Evolutionary conservation across 345 rosid genomes (phyloP).

Genomic region (Citrus maxima): DNA sequence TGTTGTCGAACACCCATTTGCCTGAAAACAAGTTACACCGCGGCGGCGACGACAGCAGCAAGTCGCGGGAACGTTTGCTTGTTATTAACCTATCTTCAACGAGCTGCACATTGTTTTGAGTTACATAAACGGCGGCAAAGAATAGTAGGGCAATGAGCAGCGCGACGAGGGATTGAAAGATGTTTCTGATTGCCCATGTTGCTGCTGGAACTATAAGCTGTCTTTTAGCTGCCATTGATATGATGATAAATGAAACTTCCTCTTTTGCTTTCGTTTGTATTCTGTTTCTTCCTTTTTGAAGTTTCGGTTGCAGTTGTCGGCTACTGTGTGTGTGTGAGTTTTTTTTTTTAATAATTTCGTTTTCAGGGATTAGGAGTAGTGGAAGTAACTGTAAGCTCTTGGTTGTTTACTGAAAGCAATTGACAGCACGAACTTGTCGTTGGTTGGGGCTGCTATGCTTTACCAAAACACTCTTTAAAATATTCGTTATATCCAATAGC

Average conservation of each 20-base stretch:
- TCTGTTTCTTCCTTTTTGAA: conserved; percentile 19
- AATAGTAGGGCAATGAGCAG: conserved; percentile 64
- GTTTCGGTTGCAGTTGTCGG: conserved; percentile 24
- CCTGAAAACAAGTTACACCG: conserved; percentile 73
- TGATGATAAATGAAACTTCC: not conserved
- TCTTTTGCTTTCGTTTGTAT: not conserved
- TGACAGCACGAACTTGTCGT: not conserved
- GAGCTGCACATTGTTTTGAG: conserved; percentile 26
- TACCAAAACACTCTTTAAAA: conserved; percentile 20
- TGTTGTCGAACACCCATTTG: conserved; percentile 72
- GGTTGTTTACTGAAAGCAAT: conserved; percentile 35
- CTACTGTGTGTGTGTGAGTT: not conserved
- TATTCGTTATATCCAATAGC: not conserved
- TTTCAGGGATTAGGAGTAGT: conserved; percentile 16
- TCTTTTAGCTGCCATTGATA: conserved; percentile 35
- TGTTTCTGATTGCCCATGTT: conserved; percentile 46
- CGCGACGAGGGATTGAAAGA: conserved; percentile 62
- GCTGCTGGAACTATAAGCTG: conserved; percentile 22
- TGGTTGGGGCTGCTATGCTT: not conserved
- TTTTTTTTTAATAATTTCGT: not conserved
- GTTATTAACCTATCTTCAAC: not conserved
- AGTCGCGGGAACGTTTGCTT: not conserved
- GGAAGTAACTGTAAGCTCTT: conserved; percentile 1
- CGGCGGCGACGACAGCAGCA: not conserved
- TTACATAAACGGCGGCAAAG: conserved; percentile 44